Evolutionary conservation across 106 monocot genomes (phyloP).

Genomic region (Apostasia ramifera): DNA sequence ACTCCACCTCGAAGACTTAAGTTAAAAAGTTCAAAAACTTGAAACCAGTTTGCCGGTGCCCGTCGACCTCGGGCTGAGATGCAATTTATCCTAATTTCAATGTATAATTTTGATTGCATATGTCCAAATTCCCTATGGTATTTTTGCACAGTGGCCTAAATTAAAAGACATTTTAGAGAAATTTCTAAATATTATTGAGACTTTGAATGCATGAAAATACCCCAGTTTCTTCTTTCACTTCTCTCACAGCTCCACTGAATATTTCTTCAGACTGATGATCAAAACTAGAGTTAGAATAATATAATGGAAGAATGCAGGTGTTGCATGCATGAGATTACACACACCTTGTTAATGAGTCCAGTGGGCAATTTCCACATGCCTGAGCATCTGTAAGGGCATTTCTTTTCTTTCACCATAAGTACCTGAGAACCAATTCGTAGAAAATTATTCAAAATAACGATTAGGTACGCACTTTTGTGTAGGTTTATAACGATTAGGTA

Average conservation of each 20-base stretch:
- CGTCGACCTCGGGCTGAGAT: too few relatives aligned
- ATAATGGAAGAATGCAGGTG: background rate
- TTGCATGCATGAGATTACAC: background rate
- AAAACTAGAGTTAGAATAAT: background rate
- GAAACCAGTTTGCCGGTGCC: too few relatives aligned
- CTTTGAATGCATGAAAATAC: background rate
- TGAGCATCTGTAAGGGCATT: constrained; percentile 63
- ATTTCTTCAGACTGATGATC: constrained; percentile 6
- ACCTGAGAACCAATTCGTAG: constrained; percentile 30
- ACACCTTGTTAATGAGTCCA: constrained; percentile 78
- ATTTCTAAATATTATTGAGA: too few relatives aligned
- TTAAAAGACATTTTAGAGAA: too few relatives aligned
- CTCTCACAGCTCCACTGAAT: background rate
- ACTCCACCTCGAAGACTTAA: too few relatives aligned
- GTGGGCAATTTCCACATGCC: constrained; percentile 88
- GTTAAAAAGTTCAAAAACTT: too few relatives aligned
- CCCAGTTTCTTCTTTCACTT: constrained; percentile 7
- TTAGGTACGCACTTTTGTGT: too few relatives aligned
- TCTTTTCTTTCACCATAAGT: constrained; percentile 84
- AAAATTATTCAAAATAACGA: background rate
- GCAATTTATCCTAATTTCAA: too few relatives aligned
- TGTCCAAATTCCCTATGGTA: too few relatives aligned
- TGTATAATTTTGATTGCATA: too few relatives aligned
- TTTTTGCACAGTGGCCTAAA: too few relatives aligned
- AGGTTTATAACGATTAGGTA: too few relatives aligned